phyloP scores from a whole-genome alignment of 345 rosid species.

The Brassica rapa region DNA sequence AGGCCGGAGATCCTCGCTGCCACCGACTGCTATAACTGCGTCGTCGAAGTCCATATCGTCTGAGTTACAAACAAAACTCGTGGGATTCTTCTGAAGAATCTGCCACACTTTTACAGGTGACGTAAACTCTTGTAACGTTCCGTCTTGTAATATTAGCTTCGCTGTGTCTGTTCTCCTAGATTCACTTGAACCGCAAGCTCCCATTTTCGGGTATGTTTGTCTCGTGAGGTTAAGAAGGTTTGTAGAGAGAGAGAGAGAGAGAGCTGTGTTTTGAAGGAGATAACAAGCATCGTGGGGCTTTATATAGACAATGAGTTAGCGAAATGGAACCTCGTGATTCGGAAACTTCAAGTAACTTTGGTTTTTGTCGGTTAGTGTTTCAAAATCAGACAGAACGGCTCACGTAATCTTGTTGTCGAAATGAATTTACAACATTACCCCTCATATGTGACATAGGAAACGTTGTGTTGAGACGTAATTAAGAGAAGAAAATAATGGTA shows the following conservation, averaged over 20 bases:
- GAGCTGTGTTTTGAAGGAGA: conserved; percentile 30
- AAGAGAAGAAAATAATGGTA: not conserved
- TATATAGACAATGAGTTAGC: conserved; percentile 20
- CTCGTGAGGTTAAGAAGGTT: not conserved
- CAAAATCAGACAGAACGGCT: conserved; percentile 30
- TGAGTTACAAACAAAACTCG: conserved; percentile 1
- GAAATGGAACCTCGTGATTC: conserved; percentile 32
- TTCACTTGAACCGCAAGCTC: conserved; percentile 81
- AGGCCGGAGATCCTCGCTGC: conserved; percentile 69
- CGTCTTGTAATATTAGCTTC: conserved; percentile 75
- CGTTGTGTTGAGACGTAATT: not conserved
- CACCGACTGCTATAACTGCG: conserved; percentile 51
- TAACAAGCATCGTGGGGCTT: conserved; percentile 1
- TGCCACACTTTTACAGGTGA: conserved; percentile 78
- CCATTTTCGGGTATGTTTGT: conserved; percentile 47
- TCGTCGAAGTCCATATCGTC: not conserved
- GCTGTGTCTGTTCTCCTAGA: conserved; percentile 66
- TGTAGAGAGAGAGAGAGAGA: conserved; percentile 10
- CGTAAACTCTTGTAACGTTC: conserved; percentile 68
- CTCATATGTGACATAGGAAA: not conserved
- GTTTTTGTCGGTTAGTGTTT: conserved; percentile 26
- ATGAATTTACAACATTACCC: not conserved
- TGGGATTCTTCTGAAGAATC: not conserved
- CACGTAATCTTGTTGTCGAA: conserved; percentile 27
- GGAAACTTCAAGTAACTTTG: conserved; percentile 29